These are phyloP conservation scores for Rhypophila decipiens DNA, from an alignment of 495 filamentous ascomycete species.

Conservation along the genomic window DNA sequence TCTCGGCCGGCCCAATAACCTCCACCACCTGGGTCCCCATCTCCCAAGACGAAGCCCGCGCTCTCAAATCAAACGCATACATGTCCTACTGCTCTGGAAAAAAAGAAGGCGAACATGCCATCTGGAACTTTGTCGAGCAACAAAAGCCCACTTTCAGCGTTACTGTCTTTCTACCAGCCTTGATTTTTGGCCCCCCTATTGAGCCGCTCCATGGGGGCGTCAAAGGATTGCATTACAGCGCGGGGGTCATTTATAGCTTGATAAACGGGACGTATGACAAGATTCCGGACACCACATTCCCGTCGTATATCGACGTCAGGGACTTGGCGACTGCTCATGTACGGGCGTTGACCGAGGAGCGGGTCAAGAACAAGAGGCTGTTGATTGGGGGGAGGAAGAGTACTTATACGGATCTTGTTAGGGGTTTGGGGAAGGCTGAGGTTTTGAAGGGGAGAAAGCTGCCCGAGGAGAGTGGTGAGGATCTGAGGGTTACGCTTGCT, in stretches of 20 bases:
- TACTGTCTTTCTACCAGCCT: constrained; percentile 18
- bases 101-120: constrained; percentile 26
- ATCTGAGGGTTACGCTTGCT: constrained; percentile 11
- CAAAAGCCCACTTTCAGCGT: constrained; percentile 18
- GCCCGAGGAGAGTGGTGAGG: constrained; percentile 27
- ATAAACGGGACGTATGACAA: constrained; percentile 26
- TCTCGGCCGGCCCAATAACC: constrained; percentile 17
- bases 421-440: constrained; percentile 20
- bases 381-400: constrained; percentile 17
- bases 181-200: constrained; percentile 26
- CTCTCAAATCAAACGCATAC: constrained; percentile 18
- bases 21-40: constrained; percentile 25
- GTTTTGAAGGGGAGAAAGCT: constrained; percentile 24
- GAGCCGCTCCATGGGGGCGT: constrained; percentile 14
- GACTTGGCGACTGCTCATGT: constrained; percentile 27
- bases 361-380: constrained; percentile 19
- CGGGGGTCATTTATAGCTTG: constrained; percentile 23
- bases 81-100: constrained; percentile 27
- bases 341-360: constrained; percentile 17
- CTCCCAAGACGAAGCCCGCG: constrained; percentile 21
- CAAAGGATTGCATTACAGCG: constrained; percentile 26
- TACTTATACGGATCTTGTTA: constrained; percentile 17
- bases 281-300: constrained; percentile 25
- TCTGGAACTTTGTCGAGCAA: constrained; percentile 27
- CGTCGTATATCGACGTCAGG: constrained; percentile 26